Base-by-base conservation (phyloP, 2,329 filamentous ascomycete genomes). In the Cercospora janseana region DNA sequence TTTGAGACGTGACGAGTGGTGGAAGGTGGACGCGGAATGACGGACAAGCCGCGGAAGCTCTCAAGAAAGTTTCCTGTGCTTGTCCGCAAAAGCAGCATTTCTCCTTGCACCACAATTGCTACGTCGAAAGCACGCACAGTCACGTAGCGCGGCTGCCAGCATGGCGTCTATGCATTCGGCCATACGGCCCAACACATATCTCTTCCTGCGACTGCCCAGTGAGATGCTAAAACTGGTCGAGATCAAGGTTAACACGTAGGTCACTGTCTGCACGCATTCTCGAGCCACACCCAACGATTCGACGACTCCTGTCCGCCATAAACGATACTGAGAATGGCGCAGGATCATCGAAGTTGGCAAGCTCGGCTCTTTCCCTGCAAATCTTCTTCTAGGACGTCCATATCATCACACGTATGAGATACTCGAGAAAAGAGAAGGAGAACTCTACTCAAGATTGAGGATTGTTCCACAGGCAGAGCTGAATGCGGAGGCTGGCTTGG, bases 371-470 rank as follows among this genome's bases (percentile, higher is more conserved):
- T 96, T 98, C 66, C 86, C 88, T 12, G 83, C 88, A 45, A 96
- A 97, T 66, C 80, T 93, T 24, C 82, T 98, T 37, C 81, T 98
- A 56, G 86, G 89, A n/a, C 85, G 93, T 6, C 93, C 93, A 0
- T 95, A 88, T 67, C 82, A 95, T 72, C 76, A 94, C 53, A 97
- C 91, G 1, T 98, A 89, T 71, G 92, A 97, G 69, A 78, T 97
- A 2, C 79, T 86, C 56, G 89, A 95, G 62, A 82, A 80, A 63
- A 70, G 76, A 20, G 77, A 83, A 4, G 79, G 79, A 54, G 82
- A 86, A 58, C 75, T 74, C 56, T 86, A 84, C 58, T 81, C 82
- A 38, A 77, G 82, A 10, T 72, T 97, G 47, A 87, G 90, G 26
- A 77, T 95, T 3, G 88, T 96, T 0, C 80, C 88, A 1, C 80